These are phyloP conservation scores for Suillus subluteus DNA, from an alignment of 768 basidiomycete species.

Conservation along the genomic window DNA sequence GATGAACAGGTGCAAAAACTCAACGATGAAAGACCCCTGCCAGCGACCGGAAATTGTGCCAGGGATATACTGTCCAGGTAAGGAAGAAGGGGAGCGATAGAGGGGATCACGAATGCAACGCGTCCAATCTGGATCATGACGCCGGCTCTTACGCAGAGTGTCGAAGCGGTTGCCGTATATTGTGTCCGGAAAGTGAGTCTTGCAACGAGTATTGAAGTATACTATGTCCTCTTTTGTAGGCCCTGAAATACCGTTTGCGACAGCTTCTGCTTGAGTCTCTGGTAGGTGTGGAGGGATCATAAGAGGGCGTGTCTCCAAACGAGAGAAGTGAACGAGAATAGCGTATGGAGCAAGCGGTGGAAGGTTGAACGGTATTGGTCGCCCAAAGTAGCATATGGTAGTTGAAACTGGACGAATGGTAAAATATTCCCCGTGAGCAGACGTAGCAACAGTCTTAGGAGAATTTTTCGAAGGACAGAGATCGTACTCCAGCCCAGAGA, in stretches of 20 bases:
- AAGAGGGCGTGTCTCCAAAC: conserved; percentile 39
- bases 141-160: conserved; percentile 28
- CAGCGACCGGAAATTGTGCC: conserved; percentile 51
- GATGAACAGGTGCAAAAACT: not conserved
- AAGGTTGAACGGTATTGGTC: conserved; percentile 33
- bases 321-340: conserved; percentile 50
- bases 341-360: conserved; percentile 52
- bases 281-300: conserved; percentile 45
- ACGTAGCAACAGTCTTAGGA: conserved; percentile 17
- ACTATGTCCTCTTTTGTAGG: conserved; percentile 51
- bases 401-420: conserved; percentile 33
- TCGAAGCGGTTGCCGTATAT: conserved; percentile 26
- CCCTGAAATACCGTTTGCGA: conserved; percentile 36
- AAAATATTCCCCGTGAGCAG: conserved; percentile 32
- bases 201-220: conserved; percentile 45
- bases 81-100: conserved; percentile 7
- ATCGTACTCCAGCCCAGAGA: conserved; percentile 38
- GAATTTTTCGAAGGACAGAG: conserved; percentile 27
- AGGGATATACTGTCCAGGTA: conserved; percentile 39
- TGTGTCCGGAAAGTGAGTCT: conserved; percentile 39
- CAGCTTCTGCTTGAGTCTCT: conserved; percentile 39
- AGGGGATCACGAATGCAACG: conserved; percentile 24
- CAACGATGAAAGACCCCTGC: conserved; percentile 53
- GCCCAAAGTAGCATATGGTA: conserved; percentile 49
- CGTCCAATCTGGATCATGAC: conserved; percentile 35